These are phyloP conservation scores for Boletales sp. DNA, from an alignment of 768 basidiomycete genomes.

Conservation along the genomic window DNA sequence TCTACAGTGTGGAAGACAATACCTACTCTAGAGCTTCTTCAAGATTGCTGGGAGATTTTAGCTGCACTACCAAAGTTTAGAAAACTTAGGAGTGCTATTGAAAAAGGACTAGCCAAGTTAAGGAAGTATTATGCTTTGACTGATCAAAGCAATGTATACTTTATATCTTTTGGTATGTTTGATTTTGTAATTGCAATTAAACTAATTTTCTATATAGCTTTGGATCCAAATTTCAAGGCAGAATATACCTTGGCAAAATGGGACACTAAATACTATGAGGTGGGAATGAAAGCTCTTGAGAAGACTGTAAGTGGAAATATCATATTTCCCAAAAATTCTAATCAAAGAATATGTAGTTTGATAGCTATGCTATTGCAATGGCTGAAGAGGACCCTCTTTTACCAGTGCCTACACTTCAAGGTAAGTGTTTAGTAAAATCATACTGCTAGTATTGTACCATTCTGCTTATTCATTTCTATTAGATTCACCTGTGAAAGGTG, in stretches of 20 bases:
- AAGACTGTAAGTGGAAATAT: not conserved
- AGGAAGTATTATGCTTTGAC: not conserved
- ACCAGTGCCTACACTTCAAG: too few species aligned
- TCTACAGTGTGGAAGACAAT: not conserved
- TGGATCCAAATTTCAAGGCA: not conserved
- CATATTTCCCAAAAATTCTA: not conserved
- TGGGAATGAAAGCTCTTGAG: not conserved
- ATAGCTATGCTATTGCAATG: not conserved
- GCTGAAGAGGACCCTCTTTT: too few species aligned
- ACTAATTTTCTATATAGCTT: not conserved
- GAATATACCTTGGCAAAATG: not conserved
- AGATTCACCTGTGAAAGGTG: too few species aligned
- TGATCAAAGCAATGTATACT: not conserved
- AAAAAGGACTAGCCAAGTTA: not conserved
- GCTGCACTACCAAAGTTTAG: not conserved
- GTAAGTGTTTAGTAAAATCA: too few species aligned
- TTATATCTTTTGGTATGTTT: not conserved
- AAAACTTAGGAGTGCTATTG: not conserved
- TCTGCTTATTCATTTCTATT: too few species aligned
- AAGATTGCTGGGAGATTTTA: not conserved
- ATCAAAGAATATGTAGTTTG: not conserved
- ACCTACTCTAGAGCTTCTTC: not conserved
- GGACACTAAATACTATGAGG: not conserved
- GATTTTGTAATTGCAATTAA: not conserved
- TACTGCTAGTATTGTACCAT: too few species aligned